These are phyloP conservation scores for Auxenochlorella pyrenoidosa DNA, from an alignment of 139 green algal genomes.

Conservation along the genomic window DNA sequence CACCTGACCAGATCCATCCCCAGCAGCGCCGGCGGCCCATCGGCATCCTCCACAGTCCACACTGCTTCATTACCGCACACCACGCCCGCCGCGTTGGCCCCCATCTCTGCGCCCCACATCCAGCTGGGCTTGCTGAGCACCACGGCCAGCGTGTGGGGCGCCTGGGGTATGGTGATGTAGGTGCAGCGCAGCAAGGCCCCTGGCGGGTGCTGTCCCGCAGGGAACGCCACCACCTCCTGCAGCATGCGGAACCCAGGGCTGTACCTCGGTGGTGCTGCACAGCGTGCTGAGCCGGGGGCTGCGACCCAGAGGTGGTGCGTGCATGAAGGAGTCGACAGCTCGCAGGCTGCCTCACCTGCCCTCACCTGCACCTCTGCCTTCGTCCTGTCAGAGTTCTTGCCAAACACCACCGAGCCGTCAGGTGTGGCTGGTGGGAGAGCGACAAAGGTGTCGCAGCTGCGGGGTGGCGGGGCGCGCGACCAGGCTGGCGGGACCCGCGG, in stretches of 20 bases:
- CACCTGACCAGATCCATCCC: constrained; percentile 45
- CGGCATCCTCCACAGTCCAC: constrained; percentile 33
- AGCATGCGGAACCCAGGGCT: background rate
- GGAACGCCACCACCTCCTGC: constrained; percentile 39
- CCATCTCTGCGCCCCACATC: constrained; percentile 50
- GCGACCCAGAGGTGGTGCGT: no score
- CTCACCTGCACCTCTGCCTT: background rate
- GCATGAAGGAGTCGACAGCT: background rate
- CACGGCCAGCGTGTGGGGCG: background rate
- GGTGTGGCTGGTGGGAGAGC: constrained; percentile 23
- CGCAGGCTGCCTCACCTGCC: no score
- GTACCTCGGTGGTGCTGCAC: no score
- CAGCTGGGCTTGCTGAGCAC: constrained; percentile 38
- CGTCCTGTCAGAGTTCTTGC: constrained; percentile 40
- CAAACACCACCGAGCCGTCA: constrained; percentile 32
- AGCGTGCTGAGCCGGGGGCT: no score
- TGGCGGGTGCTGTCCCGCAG: background rate
- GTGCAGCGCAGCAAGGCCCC: constrained; percentile 14
- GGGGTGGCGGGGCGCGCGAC: background rate
- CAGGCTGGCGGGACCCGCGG: no score
- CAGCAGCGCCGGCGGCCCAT: constrained; percentile 32
- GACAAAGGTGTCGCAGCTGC: constrained; percentile 47
- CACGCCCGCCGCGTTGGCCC: constrained; percentile 40
- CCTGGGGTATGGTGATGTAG: constrained; percentile 41
- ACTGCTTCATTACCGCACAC: constrained; percentile 46